Conservation (phyloP, 306 rosid genomes). For the Lotus japonicus region DNA sequence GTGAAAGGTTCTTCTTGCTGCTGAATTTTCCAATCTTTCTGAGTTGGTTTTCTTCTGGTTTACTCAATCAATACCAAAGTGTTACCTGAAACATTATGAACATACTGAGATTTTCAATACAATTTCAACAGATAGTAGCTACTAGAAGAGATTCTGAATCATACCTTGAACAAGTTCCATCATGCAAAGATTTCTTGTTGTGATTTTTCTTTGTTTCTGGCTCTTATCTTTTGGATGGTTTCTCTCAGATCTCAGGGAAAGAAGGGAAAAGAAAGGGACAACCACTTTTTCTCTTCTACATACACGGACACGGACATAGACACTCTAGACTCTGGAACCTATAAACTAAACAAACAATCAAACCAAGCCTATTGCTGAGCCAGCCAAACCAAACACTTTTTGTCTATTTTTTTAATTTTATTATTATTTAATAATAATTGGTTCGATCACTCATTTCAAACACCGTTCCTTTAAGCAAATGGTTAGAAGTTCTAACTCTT, state of each 20-base stretch:
- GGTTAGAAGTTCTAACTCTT: no score
- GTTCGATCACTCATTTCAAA: no score
- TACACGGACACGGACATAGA: background rate
- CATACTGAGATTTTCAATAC: background rate
- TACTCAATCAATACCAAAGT: background rate
- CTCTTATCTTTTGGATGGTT: constrained; percentile 15
- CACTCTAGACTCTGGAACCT: constrained; percentile 5
- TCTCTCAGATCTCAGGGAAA: constrained; percentile 34
- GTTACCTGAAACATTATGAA: constrained; percentile 12
- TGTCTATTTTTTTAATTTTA: background rate
- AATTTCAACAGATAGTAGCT: background rate
- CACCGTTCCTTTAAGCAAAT: no score
- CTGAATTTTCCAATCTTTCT: background rate
- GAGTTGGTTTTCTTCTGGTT: background rate
- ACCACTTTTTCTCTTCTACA: background rate
- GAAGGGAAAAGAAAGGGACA: constrained; percentile 15
- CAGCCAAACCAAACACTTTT: constrained; percentile 17
- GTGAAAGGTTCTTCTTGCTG: background rate
- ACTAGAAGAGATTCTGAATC: background rate
- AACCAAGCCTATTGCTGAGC: constrained; percentile 8
- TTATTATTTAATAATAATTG: no score
- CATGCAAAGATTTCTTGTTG: constrained; percentile 1
- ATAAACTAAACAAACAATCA: constrained; percentile 15
- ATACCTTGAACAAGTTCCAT: background rate
- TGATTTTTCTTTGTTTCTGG: no score